These are phyloP conservation scores for Russula foetens DNA, from an alignment of 768 basidiomycete genomes.

Conservation along the genomic window DNA sequence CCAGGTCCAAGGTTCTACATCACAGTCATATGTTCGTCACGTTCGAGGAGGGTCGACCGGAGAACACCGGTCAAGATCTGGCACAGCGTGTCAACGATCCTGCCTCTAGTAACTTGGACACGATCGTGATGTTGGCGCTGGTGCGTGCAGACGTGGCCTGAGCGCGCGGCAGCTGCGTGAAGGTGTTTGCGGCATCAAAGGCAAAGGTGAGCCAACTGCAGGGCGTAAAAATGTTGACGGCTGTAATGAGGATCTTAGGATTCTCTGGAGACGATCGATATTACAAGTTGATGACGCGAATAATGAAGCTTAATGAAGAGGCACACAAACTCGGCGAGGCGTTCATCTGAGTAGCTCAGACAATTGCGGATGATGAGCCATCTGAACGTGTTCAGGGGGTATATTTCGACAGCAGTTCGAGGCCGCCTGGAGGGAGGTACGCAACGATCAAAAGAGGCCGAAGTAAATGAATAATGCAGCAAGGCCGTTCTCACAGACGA, in stretches of 20 bases:
- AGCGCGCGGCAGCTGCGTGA: conserved; percentile 78
- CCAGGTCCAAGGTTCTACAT: too few relatives aligned
- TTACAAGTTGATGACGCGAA: conserved; percentile 89
- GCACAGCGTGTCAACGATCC: too few relatives aligned
- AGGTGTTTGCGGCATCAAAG: conserved; percentile 83
- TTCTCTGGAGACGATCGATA: conserved; percentile 77
- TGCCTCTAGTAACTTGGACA: too few relatives aligned
- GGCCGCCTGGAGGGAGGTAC: conserved; percentile 93
- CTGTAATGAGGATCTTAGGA: conserved; percentile 74
- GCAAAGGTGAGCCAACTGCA: conserved; percentile 78
- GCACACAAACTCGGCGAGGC: conserved; percentile 92
- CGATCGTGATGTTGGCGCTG: too few relatives aligned
- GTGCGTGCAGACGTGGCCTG: conserved; percentile 82
- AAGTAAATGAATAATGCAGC: conserved; percentile 90
- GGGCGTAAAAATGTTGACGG: conserved; percentile 84
- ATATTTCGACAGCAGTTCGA: conserved; percentile 93
- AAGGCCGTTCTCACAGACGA: too few relatives aligned
- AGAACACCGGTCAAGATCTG: too few relatives aligned
- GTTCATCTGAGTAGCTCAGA: conserved; percentile 85
- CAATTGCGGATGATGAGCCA: conserved; percentile 93
- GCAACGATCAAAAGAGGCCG: conserved; percentile 93
- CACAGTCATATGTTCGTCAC: too few relatives aligned
- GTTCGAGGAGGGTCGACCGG: too few relatives aligned
- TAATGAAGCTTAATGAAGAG: conserved; percentile 93
- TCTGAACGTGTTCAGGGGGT: conserved; percentile 78